Conservation (phyloP, 202 grass and related monocot species). For the Panicum hallii region DNA sequence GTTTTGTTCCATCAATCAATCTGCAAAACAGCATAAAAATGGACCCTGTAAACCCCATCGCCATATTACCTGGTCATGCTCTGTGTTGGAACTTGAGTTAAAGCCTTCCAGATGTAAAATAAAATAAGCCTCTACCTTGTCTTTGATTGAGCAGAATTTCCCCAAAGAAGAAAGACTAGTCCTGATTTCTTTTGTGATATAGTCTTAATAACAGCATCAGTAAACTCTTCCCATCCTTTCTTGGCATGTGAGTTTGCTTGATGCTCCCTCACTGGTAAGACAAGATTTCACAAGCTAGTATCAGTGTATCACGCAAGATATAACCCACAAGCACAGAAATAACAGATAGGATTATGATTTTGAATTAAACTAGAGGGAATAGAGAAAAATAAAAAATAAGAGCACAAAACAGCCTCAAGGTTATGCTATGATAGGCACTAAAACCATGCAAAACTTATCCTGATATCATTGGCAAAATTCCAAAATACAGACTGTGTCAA, state of each 20-base stretch:
- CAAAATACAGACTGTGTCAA: background rate
- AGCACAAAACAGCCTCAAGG: constrained; percentile 22
- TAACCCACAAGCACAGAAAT: background rate
- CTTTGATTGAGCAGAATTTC: constrained; percentile 94
- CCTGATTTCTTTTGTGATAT: constrained; percentile 86
- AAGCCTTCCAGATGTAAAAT: constrained; percentile 27
- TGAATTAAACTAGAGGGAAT: background rate
- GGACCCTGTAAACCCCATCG: background rate
- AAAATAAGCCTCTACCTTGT: constrained; percentile 58
- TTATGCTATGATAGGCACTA: constrained; percentile 8
- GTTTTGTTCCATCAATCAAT: constrained; percentile 84
- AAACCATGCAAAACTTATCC: background rate
- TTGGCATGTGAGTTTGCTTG: constrained; percentile 96
- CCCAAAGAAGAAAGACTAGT: constrained; percentile 92
- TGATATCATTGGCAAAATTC: background rate
- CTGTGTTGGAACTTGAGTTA: background rate
- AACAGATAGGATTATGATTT: background rate
- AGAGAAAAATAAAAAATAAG: background rate
- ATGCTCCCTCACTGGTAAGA: constrained; percentile 70
- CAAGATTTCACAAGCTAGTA: constrained; percentile 11
- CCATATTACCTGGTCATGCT: background rate
- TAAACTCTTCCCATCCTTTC: constrained; percentile 98
- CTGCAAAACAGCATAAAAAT: constrained; percentile 58
- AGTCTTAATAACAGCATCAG: constrained; percentile 88
- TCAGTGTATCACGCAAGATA: constrained; percentile 13